These are phyloP conservation scores for Penicillium fuscoglaucum DNA, from an alignment of 2,329 filamentous ascomycete genomes.

Conservation along the genomic window DNA sequence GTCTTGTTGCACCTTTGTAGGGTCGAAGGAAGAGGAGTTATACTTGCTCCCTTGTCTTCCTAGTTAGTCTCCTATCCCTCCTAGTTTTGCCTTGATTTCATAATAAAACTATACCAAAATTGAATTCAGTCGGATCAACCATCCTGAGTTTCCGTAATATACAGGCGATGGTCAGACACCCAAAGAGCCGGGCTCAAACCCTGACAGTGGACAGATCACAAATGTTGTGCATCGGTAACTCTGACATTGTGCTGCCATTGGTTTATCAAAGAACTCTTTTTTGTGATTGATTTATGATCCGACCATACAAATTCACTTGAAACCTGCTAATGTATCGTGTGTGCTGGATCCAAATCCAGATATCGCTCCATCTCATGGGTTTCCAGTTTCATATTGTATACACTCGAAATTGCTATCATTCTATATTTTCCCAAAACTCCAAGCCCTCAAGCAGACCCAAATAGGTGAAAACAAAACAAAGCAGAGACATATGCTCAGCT, in stretches of 20 bases:
- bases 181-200: neutral
- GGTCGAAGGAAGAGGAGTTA: neutral
- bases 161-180: neutral
- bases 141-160: neutral
- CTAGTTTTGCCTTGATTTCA: neutral
- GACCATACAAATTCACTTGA: slow-evolving; percentile 9
- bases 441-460: neutral
- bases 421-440: too few relatives aligned
- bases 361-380: neutral
- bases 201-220: slow-evolving; percentile 27
- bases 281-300: neutral
- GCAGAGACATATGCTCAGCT: slow-evolving; percentile 5
- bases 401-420: too few relatives aligned
- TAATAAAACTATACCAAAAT: neutral
- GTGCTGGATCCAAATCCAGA: neutral
- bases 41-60: neutral
- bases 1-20: neutral
- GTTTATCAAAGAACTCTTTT: slow-evolving; percentile 3
- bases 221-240: slow-evolving; percentile 9
- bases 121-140: neutral
- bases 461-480: neutral
- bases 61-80: neutral
- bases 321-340: neutral
- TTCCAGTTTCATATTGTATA: neutral
- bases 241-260: slow-evolving; percentile 10